Evolutionary conservation across 1,139 yeast genomes (phyloP), one percentile per base, ranked within the genome.

Genomic region (Candida dubliniensis): DNA sequence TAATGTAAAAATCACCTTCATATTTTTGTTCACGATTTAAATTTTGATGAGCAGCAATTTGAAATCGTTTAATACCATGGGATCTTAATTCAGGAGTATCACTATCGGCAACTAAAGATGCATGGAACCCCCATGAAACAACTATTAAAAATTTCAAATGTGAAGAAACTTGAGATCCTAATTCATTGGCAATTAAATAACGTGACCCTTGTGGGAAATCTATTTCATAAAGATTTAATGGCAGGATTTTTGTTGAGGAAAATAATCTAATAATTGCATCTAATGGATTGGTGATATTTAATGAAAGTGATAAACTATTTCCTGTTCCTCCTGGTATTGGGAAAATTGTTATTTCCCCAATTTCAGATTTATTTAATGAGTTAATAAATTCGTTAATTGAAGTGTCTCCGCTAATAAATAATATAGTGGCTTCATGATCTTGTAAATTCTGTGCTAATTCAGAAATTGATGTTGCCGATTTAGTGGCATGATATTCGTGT

Each of bases 321-420:
- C 96, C 97, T 0, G 96, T 84, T 1, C 98, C 98, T 44, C 82
- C 73, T 0, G 97, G 96, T 18, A 90, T 66, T 3, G 82, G 76
- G 9, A 72, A 66, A 2, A 87, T 42, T 11, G 60, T 56, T 36
- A 74, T 41, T 5, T 52, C 48, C 2, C 39, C 42, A 59, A 51
- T 1, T 40, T 42, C 8, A 10, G 27, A 40, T 1, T 42, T 34
- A 1, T 45, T 40, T 12, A 85, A 57, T 2, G 71, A 70, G 58
- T 90, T 89, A 46, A 88, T 57, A 47, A 90, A 81, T 60, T 90
- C 98, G 41, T 77, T 81, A 10, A 89, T 69, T 1, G 95, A 83
- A 0, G 97, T 90, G 56, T 90, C 97, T 1, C 97, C 97, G 40
- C 95, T 86, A 18, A 90, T 64, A 34, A 90, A 67, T 1, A 88